Evolutionary conservation across 176 grass and related monocot genomes (phyloP), one percentile per base, ranked within the genome.

Genomic region (Oryza officinalis): DNA sequence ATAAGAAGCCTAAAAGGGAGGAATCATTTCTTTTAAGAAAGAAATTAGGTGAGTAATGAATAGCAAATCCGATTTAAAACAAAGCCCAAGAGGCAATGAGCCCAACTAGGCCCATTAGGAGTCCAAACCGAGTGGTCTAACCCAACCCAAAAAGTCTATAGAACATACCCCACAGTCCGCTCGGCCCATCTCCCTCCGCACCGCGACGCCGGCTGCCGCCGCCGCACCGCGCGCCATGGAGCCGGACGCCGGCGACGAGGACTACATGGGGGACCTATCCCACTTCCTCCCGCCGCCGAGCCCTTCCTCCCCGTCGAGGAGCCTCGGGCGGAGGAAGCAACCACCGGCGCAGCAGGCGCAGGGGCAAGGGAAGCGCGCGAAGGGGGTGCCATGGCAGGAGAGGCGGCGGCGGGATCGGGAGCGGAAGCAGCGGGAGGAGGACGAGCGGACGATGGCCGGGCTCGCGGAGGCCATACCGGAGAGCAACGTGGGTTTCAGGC

Each of bases 251-350:
- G 35, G 79, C 75, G 92, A 90, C 17, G 96, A 95, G 12, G 96
- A 99, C 88, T 99, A 94, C 85, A 99, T 96, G 93, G 91, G 91
- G 11, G 91, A 99, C 13, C 74, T 99, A 47, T 94, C 96, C 31
- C 81, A 80, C 79, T 94, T 99, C 84, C 91, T 92, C 57, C 89
- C 85, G 17, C 72, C 85, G 31, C 73, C 86, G 14, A 85, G 71
- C 35, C 41, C 70, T 14, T 65, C 68, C 57, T 57, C 82, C 37
- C 65, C 83, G 0, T 71, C 88, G 5, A 65, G 75, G 12, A 87
- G 63, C 52, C 64, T 79, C 20, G 64, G 68, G 22, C 44, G 31
- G 32, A 84, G 88, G 67, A 90, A 87, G 85, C 86, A 72, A 4
- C 67, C 78, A 2, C 57, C n/a, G 11, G 23, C 57, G 28, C 83